Evolutionary conservation across 129 eudicot genomes (phyloP).

Genomic region (Flaveria linearis): DNA sequence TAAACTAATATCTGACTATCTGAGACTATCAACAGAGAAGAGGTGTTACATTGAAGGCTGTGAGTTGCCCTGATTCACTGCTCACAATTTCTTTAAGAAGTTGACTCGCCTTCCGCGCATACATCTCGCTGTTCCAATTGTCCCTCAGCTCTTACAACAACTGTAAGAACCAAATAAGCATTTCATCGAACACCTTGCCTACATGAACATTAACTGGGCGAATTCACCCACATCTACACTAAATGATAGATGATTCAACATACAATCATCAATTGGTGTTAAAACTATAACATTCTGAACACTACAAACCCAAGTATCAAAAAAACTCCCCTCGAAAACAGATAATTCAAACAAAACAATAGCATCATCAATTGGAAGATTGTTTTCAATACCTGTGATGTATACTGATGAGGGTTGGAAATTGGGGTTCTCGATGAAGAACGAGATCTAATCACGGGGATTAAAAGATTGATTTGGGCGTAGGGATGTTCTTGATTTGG

Average conservation of each 20-base stretch:
- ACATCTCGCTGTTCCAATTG: too few relatives aligned
- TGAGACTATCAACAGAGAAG: too few relatives aligned
- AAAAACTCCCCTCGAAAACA: neutral
- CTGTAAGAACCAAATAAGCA: slow-evolving; percentile 43
- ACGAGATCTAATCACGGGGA: too few relatives aligned
- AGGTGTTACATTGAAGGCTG: too few relatives aligned
- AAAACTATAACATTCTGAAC: neutral
- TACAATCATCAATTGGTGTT: neutral
- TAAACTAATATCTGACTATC: too few relatives aligned
- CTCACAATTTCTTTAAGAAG: slow-evolving; percentile 64
- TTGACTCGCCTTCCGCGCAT: neutral
- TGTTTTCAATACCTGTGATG: neutral
- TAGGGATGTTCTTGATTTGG: neutral
- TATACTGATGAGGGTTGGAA: too few relatives aligned
- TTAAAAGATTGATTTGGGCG: neutral
- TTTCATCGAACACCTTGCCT: slow-evolving; percentile 49
- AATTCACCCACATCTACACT: too few relatives aligned
- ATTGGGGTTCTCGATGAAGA: too few relatives aligned
- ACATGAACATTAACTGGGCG: neutral
- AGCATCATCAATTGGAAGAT: neutral
- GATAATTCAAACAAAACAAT: neutral
- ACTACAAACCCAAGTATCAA: neutral
- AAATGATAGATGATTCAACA: too few relatives aligned
- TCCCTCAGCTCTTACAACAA: neutral
- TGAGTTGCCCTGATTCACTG: slow-evolving; percentile 75